Evolutionary conservation across 2,329 filamentous ascomycete genomes (phyloP).

Genomic region (Fusarium keratoplasticum): DNA sequence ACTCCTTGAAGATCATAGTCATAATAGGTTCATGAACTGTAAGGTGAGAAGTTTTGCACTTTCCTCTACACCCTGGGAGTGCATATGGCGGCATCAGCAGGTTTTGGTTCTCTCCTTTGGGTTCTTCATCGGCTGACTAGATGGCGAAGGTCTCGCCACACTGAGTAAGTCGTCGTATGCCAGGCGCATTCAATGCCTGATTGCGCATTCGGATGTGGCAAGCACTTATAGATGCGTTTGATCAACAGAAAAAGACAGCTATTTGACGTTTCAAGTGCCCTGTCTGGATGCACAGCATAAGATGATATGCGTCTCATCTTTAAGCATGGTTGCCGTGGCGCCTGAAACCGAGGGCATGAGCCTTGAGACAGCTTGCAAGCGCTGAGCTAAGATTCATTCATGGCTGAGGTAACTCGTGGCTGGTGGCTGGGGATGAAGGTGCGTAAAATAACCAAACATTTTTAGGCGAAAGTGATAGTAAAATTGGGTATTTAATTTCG

Average conservation of each 20-base stretch:
- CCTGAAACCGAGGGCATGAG: not conserved
- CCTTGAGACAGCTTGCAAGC: not conserved
- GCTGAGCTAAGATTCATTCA: not conserved
- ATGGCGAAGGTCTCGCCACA: not conserved
- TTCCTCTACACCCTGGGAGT: not conserved
- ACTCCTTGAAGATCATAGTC: not conserved
- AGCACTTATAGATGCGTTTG: not conserved
- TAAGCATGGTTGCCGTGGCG: not conserved
- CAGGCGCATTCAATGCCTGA: not conserved
- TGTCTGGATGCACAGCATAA: not conserved
- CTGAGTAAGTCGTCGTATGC: not conserved
- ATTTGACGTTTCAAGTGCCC: not conserved
- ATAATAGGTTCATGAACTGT: not conserved
- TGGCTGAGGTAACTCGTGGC: not conserved
- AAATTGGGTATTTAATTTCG: not conserved
- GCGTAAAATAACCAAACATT: not conserved
- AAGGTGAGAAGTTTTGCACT: not conserved
- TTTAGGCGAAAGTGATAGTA: not conserved
- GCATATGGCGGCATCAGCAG: not conserved
- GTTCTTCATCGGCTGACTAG: not conserved
- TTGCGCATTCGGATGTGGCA: not conserved
- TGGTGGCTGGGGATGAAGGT: not conserved
- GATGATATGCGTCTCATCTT: not conserved
- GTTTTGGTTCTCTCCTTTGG: not conserved
- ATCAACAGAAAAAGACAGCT: not conserved